Evolutionary conservation across 78 protist species (phyloP).

Genomic region (Dictyostelium firmibasis): DNA sequence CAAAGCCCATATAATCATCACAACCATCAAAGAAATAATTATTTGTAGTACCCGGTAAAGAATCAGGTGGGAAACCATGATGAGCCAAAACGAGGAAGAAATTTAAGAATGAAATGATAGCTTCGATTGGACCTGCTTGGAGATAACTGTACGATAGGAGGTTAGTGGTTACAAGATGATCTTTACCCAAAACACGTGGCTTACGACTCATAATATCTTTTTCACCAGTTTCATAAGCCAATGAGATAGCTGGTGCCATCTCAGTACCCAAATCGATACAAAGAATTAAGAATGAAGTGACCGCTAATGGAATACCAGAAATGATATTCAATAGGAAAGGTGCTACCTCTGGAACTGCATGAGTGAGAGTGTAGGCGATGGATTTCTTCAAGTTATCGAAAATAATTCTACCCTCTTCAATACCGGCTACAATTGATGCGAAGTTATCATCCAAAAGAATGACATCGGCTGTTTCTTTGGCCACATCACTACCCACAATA

Average conservation of each 20-base stretch:
- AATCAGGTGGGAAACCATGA: conserved; percentile 74
- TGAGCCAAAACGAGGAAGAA: conserved; percentile 83
- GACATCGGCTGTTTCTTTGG: conserved; percentile 97
- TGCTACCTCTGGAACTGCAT: conserved; percentile 85
- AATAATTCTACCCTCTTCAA: conserved; percentile 89
- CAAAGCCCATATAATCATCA: not conserved
- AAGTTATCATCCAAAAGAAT: conserved; percentile 97
- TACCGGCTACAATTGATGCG: conserved; percentile 92
- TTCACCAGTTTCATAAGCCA: conserved; percentile 94
- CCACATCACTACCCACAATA: conserved; percentile 95
- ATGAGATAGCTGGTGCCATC: conserved; percentile 84
- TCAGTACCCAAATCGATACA: conserved; percentile 89
- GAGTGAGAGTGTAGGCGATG: conserved; percentile 76
- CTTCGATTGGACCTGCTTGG: conserved; percentile 89
- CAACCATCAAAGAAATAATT: conserved; percentile 18
- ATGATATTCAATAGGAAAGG: conserved; percentile 78
- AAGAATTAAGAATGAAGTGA: conserved; percentile 91
- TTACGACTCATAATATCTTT: conserved; percentile 92
- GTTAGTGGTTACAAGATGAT: conserved; percentile 88
- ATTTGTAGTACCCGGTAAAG: not conserved
- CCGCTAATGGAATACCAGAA: conserved; percentile 90
- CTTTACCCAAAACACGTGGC: conserved; percentile 88
- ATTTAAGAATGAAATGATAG: conserved; percentile 83
- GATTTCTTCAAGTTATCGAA: conserved; percentile 81
- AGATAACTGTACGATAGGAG: conserved; percentile 83